Conservation (phyloP, 192 early-diverging fungal species). For the Entophlyctis helioformis region DNA sequence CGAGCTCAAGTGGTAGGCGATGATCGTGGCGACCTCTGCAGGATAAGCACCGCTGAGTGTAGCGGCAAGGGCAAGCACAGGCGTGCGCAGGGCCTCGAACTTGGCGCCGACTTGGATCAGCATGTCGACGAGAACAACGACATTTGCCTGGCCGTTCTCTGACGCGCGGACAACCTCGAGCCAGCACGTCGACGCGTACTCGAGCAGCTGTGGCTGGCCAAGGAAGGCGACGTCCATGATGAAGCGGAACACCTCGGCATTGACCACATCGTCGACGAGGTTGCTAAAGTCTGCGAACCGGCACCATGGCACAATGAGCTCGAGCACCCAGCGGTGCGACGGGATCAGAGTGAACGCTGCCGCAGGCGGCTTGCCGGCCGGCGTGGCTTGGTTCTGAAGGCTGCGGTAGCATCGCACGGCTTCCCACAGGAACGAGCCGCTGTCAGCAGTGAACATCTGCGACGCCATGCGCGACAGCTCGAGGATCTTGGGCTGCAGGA, state of each 20-base stretch:
- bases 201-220: slow-evolving; percentile 12
- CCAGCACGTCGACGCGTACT: slow-evolving; percentile 24
- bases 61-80: slow-evolving; percentile 7
- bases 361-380: slow-evolving; percentile 4
- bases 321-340: slow-evolving; percentile 23
- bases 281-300: slow-evolving; percentile 18
- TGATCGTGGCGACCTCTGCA: slow-evolving; percentile 9
- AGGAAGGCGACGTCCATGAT: slow-evolving; percentile 35
- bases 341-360: slow-evolving; percentile 8
- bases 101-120: slow-evolving; percentile 24
- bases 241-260: slow-evolving; percentile 31
- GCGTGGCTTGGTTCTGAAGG: slow-evolving; percentile 2
- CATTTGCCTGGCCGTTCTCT: slow-evolving; percentile 22
- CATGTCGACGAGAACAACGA: slow-evolving; percentile 19
- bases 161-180: slow-evolving; percentile 7
- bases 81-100: slow-evolving; percentile 10
- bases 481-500: slow-evolving; percentile 8
- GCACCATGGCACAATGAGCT: slow-evolving; percentile 32
- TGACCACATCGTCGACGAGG: slow-evolving; percentile 19
- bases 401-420: slow-evolving; percentile 31
- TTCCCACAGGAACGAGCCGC: slow-evolving; percentile 34
- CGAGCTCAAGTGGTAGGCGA: slow-evolving; percentile 15
- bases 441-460: slow-evolving; percentile 23
- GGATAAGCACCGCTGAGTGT: slow-evolving; percentile 14
- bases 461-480: slow-evolving; percentile 19